These are phyloP conservation scores for Madurella mycetomatis DNA, from an alignment of 2,329 filamentous ascomycete species.

Conservation along the genomic window DNA sequence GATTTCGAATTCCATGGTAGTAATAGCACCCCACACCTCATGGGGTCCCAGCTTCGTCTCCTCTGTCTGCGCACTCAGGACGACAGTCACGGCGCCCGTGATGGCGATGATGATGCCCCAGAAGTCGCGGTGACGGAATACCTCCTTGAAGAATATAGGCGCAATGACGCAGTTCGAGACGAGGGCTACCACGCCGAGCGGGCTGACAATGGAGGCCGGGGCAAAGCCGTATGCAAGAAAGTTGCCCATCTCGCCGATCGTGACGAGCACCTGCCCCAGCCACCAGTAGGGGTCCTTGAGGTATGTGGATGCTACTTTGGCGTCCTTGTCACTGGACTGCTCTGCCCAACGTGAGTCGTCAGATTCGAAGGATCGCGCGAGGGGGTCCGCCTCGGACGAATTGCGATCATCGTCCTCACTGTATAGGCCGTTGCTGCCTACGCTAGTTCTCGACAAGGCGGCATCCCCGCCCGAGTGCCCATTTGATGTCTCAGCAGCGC, in stretches of 20 bases:
- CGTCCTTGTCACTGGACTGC: conserved; percentile 30
- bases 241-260: conserved; percentile 87
- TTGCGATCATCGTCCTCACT: conserved; percentile 34
- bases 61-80: conserved; percentile 81
- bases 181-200: conserved; percentile 91
- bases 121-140: conserved; percentile 78
- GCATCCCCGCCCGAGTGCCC: conserved; percentile 10
- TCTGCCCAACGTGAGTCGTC: conserved; percentile 35
- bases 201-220: conserved; percentile 94
- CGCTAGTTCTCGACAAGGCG: background rate
- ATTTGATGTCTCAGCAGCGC: conserved; percentile 34
- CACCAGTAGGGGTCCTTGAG: conserved; percentile 94
- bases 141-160: conserved; percentile 87
- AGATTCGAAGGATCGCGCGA: conserved; percentile 49
- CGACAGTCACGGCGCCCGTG: conserved; percentile 83
- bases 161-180: conserved; percentile 97
- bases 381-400: conserved; percentile 45
- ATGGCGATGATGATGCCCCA: conserved; percentile 86
- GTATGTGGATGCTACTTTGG: conserved; percentile 61
- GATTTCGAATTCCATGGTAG: conserved; percentile 81
- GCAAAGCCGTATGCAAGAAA: conserved; percentile 97
- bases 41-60: conserved; percentile 88
- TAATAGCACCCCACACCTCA: conserved; percentile 86
- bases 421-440: conserved; percentile 25
- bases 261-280: conserved; percentile 89